Percentiles rank a stretch among this genome's conserved stretches.
These are phyloP conservation scores for Anacardium occidentale DNA, from an alignment of 345 rosid species.

Conservation along the genomic window DNA sequence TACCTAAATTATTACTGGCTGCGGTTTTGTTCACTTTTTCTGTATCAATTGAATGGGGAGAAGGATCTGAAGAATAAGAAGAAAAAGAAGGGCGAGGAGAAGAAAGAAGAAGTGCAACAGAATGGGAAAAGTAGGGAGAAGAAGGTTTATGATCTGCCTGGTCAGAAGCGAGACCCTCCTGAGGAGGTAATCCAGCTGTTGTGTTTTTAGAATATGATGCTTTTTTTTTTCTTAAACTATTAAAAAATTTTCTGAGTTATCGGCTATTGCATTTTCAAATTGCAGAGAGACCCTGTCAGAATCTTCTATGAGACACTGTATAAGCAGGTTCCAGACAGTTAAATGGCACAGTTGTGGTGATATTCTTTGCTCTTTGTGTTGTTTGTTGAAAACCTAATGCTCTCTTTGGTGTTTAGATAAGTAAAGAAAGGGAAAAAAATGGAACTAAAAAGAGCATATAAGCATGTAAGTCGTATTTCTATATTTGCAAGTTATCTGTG, in stretches of 20 bases:
- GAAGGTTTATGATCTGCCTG: conserved; percentile 82
- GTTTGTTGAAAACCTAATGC: background rate
- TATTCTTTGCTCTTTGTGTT: conserved; percentile 14
- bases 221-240: background rate
- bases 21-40: background rate
- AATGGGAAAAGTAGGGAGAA: conserved; percentile 60
- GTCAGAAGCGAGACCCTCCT: conserved; percentile 87
- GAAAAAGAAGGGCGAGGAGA: conserved; percentile 37
- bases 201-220: conserved; percentile 4
- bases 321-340: conserved; percentile 73
- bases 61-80: conserved; percentile 49
- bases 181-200: conserved; percentile 49
- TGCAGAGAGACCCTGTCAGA: conserved; percentile 96
- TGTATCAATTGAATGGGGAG: conserved; percentile 22
- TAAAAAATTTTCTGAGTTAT: background rate
- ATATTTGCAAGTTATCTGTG: background rate
- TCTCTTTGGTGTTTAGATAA: background rate
- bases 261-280: conserved; percentile 24
- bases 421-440: background rate
- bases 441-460: background rate
- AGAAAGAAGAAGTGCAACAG: conserved; percentile 30
- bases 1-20: background rate
- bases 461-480: background rate
- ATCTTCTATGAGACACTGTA: conserved; percentile 81
- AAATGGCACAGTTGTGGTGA: conserved; percentile 97